Conservation (phyloP, 2,329 filamentous ascomycete genomes). For the Fusarium palustre region DNA sequence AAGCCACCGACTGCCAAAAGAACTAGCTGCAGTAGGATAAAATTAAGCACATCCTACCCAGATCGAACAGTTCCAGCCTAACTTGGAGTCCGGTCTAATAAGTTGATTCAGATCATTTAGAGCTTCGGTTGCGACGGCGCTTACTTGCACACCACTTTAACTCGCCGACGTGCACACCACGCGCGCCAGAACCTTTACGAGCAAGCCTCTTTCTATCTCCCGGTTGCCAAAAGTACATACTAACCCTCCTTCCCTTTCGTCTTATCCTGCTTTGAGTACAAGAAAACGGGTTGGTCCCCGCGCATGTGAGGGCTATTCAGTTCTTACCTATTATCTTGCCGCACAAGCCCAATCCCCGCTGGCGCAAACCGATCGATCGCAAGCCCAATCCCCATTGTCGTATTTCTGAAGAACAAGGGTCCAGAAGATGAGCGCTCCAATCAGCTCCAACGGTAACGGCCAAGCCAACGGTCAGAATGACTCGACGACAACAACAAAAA, state of each 20-base stretch:
- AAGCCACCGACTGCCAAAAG: conserved; percentile 32
- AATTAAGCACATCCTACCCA: background rate
- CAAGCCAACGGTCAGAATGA: conserved; percentile 28
- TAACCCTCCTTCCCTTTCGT: conserved; percentile 17
- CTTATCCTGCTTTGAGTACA: conserved; percentile 4
- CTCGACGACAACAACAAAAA: conserved; percentile 8
- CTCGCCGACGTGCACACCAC: background rate
- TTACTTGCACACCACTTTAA: conserved; percentile 41
- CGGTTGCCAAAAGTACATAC: background rate
- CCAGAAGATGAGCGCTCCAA: conserved; percentile 34
- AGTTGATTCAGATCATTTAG: background rate
- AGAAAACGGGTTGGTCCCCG: background rate
- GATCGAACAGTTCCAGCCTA: background rate
- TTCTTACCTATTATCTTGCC: background rate
- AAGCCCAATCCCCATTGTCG: conserved; percentile 11
- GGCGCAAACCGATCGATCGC: conserved; percentile 25
- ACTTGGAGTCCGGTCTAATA: conserved; percentile 15
- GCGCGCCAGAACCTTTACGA: conserved; percentile 17
- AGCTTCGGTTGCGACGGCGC: conserved; percentile 34
- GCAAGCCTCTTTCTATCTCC: conserved; percentile 30
- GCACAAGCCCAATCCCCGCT: background rate
- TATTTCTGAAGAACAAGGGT: conserved; percentile 11
- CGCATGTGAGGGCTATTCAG: background rate
- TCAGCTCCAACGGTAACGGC: conserved; percentile 17
- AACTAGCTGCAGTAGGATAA: conserved; percentile 7